Percentiles rank a stretch among this genome's conserved stretches.
phyloP scores from a whole-genome alignment of 768 basidiomycete species.

The Paxillus ammoniavirescens region DNA sequence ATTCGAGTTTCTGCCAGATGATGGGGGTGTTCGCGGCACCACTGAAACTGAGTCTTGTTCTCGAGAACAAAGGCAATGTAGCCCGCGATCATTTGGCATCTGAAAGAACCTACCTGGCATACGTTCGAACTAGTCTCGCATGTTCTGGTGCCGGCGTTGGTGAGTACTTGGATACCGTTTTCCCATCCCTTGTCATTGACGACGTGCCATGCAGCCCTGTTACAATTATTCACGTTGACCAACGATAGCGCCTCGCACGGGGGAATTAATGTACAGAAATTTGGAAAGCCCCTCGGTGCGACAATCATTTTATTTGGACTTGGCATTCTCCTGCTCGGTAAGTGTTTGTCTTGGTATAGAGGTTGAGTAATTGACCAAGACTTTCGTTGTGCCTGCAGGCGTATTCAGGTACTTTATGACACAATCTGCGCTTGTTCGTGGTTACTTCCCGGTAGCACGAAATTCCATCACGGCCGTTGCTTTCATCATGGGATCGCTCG shows the following conservation, averaged over 20 bases:
- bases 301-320: slow-evolving; percentile 45
- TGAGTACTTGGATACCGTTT: slow-evolving; percentile 27
- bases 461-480: slow-evolving; percentile 42
- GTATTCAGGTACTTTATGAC: slow-evolving; percentile 51
- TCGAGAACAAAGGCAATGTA: slow-evolving; percentile 61
- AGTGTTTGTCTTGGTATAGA: slow-evolving; percentile 3
- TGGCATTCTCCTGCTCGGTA: slow-evolving; percentile 47
- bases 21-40: slow-evolving; percentile 4
- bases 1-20: neutral
- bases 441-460: slow-evolving; percentile 56
- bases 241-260: slow-evolving; percentile 4
- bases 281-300: slow-evolving; percentile 54
- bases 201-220: slow-evolving; percentile 36
- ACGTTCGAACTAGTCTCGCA: slow-evolving; percentile 61
- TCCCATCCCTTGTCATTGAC: neutral
- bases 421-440: slow-evolving; percentile 48
- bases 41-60: slow-evolving; percentile 28
- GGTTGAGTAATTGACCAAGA: neutral
- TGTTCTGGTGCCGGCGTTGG: slow-evolving; percentile 60
- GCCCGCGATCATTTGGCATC: slow-evolving; percentile 65
- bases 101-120: slow-evolving; percentile 63
- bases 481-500: slow-evolving; percentile 37
- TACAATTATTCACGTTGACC: slow-evolving; percentile 51
- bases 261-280: slow-evolving; percentile 19
- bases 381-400: slow-evolving; percentile 31